Conservation (phyloP, 805 yeast species). For the Yamadazyma phyllophila region DNA sequence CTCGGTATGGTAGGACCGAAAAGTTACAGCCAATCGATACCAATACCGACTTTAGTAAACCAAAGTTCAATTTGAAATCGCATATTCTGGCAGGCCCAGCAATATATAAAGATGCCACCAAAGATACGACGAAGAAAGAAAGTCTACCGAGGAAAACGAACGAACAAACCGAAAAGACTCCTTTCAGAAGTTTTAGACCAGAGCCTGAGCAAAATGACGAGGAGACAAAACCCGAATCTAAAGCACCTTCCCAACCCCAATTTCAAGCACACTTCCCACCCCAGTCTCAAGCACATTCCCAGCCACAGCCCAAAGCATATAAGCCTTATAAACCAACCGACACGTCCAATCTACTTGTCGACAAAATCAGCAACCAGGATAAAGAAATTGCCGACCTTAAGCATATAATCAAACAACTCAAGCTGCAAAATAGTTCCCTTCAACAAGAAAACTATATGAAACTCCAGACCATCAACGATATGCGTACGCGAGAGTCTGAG, state of each 20-base stretch:
- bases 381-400: conserved; percentile 11
- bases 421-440: conserved; percentile 10
- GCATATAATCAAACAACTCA: conserved; percentile 8
- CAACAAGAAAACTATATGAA: conserved; percentile 12
- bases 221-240: too few species aligned
- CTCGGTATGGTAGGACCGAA: neutral
- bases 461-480: conserved; percentile 2
- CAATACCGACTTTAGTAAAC: neutral
- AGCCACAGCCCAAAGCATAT: too few species aligned
- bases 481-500: conserved; percentile 1
- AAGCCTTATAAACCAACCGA: neutral
- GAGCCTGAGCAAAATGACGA: too few species aligned
- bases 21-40: neutral
- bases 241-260: too few species aligned
- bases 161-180: too few species aligned
- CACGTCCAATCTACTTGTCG: conserved; percentile 8
- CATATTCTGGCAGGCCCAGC: too few species aligned
- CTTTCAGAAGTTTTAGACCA: too few species aligned
- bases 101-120: too few species aligned
- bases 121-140: too few species aligned
- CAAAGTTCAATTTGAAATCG: neutral
- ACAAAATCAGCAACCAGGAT: conserved; percentile 11
- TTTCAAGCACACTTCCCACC: too few species aligned
- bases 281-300: too few species aligned
- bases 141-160: too few species aligned